Conservation (phyloP, 2,329 filamentous ascomycete species). For the Cryphonectria nitschkei region DNA sequence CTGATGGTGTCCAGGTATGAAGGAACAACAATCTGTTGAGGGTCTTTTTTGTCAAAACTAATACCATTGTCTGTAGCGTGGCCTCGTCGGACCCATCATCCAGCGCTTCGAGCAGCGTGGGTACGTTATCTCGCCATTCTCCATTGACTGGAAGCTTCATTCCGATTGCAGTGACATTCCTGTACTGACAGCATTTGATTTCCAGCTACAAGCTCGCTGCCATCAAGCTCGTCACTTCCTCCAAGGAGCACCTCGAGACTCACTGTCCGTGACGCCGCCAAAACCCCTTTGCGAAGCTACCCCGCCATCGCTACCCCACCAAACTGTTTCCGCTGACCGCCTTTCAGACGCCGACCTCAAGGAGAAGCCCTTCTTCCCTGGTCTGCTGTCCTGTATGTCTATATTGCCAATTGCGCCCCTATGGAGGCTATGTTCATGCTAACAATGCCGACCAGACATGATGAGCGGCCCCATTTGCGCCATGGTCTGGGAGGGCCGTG, state of each 20-base stretch:
- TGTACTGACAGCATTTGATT: constrained; percentile 21
- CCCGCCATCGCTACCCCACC: constrained; percentile 22
- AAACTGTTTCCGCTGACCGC: constrained; percentile 36
- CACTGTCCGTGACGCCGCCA: constrained; percentile 66
- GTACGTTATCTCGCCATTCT: constrained; percentile 51
- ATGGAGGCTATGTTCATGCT: constrained; percentile 13
- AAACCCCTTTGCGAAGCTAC: constrained; percentile 23
- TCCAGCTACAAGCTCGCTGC: constrained; percentile 94
- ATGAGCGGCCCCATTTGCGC: constrained; percentile 93
- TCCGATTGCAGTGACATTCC: constrained; percentile 13
- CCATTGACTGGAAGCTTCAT: constrained; percentile 4
- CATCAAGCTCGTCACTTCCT: constrained; percentile 90
- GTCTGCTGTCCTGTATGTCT: constrained; percentile 83
- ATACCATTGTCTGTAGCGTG: constrained; percentile 65
- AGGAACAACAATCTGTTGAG: constrained; percentile 23
- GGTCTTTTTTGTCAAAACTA: constrained; percentile 25
- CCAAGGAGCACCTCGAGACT: constrained; percentile 95
- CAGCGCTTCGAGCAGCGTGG: constrained; percentile 96
- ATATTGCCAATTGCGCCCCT: not conserved
- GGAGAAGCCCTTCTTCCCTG: constrained; percentile 95
- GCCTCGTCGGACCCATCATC: constrained; percentile 97
- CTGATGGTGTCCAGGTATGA: constrained; percentile 95
- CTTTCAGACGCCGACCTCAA: constrained; percentile 77
- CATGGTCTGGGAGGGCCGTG: constrained; percentile 99
- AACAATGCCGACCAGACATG: constrained; percentile 72